These are phyloP conservation scores for Monosporozyma aerobia DNA, from an alignment of 805 yeast species.

Conservation along the genomic window DNA sequence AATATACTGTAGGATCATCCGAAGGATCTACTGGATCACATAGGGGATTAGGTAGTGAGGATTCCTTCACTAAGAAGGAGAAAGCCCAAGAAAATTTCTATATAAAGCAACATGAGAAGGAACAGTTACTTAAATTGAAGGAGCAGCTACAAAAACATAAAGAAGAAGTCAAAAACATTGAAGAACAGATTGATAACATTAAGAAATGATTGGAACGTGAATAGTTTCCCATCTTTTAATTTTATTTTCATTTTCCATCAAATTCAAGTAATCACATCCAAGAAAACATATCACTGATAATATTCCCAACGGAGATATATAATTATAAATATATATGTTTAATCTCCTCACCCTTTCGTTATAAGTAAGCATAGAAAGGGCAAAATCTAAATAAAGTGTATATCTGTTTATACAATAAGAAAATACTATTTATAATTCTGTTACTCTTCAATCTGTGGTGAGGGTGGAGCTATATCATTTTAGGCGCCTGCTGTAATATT, in stretches of 20 bases:
- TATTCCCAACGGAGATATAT: neutral
- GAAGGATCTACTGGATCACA: constrained; percentile 58
- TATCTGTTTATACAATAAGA: no score
- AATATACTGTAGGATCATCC: constrained; percentile 26
- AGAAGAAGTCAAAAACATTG: constrained; percentile 45
- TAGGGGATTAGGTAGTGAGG: constrained; percentile 38
- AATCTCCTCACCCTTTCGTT: no score
- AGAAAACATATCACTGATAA: neutral
- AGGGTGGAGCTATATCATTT: no score
- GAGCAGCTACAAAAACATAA: constrained; percentile 72
- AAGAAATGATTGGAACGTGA: constrained; percentile 8
- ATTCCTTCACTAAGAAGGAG: constrained; percentile 77
- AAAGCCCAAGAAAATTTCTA: constrained; percentile 82
- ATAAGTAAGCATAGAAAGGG: no score
- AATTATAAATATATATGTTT: no score
- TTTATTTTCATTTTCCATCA: neutral
- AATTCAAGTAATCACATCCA: neutral
- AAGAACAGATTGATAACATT: constrained; percentile 34
- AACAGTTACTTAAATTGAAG: constrained; percentile 67
- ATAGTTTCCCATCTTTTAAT: no score
- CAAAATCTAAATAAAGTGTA: no score
- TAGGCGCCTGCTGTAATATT: no score
- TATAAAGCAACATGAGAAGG: constrained; percentile 83
- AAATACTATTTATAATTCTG: no score
- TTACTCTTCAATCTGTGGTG: no score